Conservation (phyloP, 306 rosid species). For the Cucumis cinereus region DNA sequence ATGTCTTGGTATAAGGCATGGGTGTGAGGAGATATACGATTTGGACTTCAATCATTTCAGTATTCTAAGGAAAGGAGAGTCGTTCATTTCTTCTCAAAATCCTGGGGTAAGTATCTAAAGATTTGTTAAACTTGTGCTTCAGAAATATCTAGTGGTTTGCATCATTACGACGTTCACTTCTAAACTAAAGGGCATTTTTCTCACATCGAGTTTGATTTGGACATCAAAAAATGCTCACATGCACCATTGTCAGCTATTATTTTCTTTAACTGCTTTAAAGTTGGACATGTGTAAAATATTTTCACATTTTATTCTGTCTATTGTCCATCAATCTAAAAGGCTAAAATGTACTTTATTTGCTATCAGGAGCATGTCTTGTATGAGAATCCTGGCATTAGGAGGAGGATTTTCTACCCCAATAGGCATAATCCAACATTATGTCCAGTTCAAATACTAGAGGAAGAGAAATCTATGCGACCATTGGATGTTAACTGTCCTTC, state of each 20-base stretch:
- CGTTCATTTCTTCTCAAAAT: conserved; percentile 36
- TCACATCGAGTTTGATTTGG: neutral
- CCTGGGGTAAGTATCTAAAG: conserved; percentile 54
- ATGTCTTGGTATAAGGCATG: conserved; percentile 79
- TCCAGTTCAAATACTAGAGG: conserved; percentile 67
- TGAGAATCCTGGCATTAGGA: conserved; percentile 60
- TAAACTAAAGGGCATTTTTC: neutral
- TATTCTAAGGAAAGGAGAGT: conserved; percentile 66
- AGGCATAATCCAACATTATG: conserved; percentile 41
- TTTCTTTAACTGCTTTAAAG: neutral
- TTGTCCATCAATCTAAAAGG: neutral
- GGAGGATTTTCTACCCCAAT: conserved; percentile 59
- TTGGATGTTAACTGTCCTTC: conserved; percentile 68
- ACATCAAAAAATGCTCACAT: neutral
- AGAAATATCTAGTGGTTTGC: neutral
- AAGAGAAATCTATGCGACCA: conserved; percentile 81
- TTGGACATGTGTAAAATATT: neutral
- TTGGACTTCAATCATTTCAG: conserved; percentile 68
- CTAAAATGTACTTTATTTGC: neutral
- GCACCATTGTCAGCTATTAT: neutral
- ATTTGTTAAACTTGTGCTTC: neutral
- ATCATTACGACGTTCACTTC: neutral
- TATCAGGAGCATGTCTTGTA: conserved; percentile 65
- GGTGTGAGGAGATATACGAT: conserved; percentile 75
- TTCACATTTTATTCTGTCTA: neutral